Percentiles rank a stretch among this genome's conserved stretches.
Evolutionary conservation across 805 yeast species (phyloP).

Genomic region (Nakazawaea pomicola): DNA sequence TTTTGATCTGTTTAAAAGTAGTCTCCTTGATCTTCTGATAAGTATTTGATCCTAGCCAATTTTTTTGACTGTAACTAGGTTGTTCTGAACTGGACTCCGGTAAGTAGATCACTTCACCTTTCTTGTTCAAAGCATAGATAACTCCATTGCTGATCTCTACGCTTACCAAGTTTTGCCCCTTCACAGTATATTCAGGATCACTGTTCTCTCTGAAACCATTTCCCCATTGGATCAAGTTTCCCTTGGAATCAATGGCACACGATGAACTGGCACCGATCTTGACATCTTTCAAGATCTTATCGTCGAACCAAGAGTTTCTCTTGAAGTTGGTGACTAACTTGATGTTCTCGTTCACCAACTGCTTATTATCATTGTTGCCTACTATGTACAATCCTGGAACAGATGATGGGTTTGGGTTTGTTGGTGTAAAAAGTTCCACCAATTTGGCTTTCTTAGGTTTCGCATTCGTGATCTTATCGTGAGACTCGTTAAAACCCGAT

Average conservation of each 20-base stretch:
- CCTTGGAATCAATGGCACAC: constrained; percentile 59
- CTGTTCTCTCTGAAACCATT: constrained; percentile 28
- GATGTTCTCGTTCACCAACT: constrained; percentile 22
- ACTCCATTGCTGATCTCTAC: constrained; percentile 50
- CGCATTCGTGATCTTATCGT: constrained; percentile 24
- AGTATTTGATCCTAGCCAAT: background rate
- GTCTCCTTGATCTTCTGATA: background rate
- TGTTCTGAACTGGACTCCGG: constrained; percentile 26
- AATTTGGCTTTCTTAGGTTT: constrained; percentile 17
- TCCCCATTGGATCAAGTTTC: constrained; percentile 76
- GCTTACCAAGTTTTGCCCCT: constrained; percentile 39
- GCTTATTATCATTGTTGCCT: constrained; percentile 48
- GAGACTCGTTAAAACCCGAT: constrained; percentile 32
- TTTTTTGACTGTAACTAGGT: constrained; percentile 13
- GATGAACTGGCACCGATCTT: constrained; percentile 43
- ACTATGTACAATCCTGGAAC: constrained; percentile 60
- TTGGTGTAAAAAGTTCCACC: constrained; percentile 19
- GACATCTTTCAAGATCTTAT: constrained; percentile 51
- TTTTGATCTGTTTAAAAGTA: constrained; percentile 34
- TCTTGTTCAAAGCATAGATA: constrained; percentile 41
- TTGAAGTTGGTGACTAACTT: constrained; percentile 46
- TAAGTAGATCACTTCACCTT: constrained; percentile 40
- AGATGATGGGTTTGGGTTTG: constrained; percentile 31
- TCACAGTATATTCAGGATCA: constrained; percentile 33
- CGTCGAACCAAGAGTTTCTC: constrained; percentile 62